These are phyloP conservation scores for Clathrospora elynae DNA, from an alignment of 2,329 filamentous ascomycete species.

Conservation along the genomic window DNA sequence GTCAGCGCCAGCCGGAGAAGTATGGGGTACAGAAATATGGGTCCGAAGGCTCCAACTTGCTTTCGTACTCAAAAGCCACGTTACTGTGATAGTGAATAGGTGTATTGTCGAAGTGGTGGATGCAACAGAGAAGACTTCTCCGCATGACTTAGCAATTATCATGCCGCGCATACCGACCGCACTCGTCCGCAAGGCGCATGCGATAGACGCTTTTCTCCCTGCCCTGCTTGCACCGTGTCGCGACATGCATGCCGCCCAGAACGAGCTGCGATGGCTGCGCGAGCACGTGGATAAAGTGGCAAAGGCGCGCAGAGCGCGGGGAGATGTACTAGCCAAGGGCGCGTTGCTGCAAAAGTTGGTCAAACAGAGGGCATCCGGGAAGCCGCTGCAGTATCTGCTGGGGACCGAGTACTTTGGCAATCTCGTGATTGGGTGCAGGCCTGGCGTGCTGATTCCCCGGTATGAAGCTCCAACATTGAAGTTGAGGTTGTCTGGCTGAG, in stretches of 20 bases:
- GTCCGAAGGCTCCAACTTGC: constrained; percentile 6
- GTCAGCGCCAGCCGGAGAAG: not conserved
- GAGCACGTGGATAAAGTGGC: constrained; percentile 56
- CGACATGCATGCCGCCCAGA: constrained; percentile 65
- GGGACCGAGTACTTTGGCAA: constrained; percentile 87
- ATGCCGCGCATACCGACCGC: constrained; percentile 66
- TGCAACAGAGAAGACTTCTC: too few relatives aligned
- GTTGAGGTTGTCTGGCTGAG: not conserved
- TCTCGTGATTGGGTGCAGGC: constrained; percentile 75
- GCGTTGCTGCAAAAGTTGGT: constrained; percentile 36
- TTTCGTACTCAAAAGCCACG: too few relatives aligned
- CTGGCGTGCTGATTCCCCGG: constrained; percentile 85
- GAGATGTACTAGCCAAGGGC: constrained; percentile 22
- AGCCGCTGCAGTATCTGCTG: constrained; percentile 87
- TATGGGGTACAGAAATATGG: constrained; percentile 5
- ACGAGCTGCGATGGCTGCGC: constrained; percentile 75
- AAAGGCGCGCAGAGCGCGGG: constrained; percentile 26
- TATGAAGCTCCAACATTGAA: constrained; percentile 43
- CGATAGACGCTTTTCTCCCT: constrained; percentile 62
- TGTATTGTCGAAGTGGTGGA: too few relatives aligned
- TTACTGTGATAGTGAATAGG: too few relatives aligned
- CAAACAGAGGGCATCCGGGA: constrained; percentile 59
- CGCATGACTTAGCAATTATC: constrained; percentile 13
- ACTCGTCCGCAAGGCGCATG: constrained; percentile 61
- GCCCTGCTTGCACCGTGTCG: constrained; percentile 68